Conservation (phyloP, 2,329 filamentous ascomycete genomes). For the Ophiostoma montium region DNA sequence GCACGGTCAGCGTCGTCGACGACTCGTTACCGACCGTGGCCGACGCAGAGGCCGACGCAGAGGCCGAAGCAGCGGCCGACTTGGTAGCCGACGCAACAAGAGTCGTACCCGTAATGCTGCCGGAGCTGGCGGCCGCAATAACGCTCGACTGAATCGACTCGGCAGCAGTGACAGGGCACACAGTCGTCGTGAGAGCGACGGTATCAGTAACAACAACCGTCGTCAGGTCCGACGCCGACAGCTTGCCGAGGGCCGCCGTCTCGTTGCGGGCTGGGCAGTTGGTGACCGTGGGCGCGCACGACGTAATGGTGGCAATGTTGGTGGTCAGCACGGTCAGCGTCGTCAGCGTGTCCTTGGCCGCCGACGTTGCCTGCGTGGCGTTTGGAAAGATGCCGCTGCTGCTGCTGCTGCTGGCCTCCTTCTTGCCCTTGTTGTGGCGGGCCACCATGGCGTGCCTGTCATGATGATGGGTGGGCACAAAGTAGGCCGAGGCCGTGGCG, state of each 20-base stretch:
- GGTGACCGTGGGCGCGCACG: constrained; percentile 15
- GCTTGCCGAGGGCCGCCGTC: constrained; percentile 22
- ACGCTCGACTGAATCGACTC: constrained; percentile 24
- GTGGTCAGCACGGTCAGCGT: constrained; percentile 27
- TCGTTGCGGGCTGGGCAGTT: constrained; percentile 20
- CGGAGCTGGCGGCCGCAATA: constrained; percentile 18
- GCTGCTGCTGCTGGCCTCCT: background rate
- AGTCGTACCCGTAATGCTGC: constrained; percentile 23
- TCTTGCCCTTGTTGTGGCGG: constrained; percentile 13
- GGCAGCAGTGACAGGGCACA: constrained; percentile 28
- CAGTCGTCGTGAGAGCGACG: constrained; percentile 24
- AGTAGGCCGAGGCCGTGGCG: constrained; percentile 28
- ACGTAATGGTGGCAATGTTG: constrained; percentile 23
- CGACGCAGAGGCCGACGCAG: background rate
- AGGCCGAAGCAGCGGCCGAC: constrained; percentile 13
- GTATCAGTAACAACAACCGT: constrained; percentile 26
- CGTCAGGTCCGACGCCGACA: constrained; percentile 16
- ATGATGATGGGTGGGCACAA: constrained; percentile 20
- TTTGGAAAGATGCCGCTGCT: background rate
- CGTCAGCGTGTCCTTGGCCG: constrained; percentile 17
- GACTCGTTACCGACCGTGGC: too few relatives aligned
- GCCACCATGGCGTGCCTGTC: constrained; percentile 20
- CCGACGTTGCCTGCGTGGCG: too few relatives aligned
- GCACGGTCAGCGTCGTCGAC: constrained; percentile 25
- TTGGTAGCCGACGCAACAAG: constrained; percentile 22